These are phyloP conservation scores for Globisporangium echinulatum DNA, from an alignment of 352 stramenopile genomes.

Conservation along the genomic window DNA sequence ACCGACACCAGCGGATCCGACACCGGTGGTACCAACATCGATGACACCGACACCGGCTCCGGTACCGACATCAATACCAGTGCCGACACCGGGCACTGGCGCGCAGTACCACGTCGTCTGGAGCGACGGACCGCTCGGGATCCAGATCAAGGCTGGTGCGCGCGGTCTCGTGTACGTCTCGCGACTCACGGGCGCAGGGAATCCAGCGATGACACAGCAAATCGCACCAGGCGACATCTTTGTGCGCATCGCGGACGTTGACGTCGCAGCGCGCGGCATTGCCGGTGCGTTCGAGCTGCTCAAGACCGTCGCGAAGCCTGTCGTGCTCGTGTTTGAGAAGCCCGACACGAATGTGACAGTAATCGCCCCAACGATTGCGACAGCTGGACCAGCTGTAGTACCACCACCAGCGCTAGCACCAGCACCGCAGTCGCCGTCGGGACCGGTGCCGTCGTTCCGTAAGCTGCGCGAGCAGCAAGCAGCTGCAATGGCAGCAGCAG, in stretches of 20 bases:
- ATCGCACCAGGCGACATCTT: constrained; percentile 71
- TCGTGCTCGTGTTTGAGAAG: constrained; percentile 71
- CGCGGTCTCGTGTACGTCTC: constrained; percentile 66
- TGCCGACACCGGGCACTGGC: no score
- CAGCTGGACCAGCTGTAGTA: no score
- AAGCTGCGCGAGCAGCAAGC: constrained; percentile 35
- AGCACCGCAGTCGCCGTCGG: constrained; percentile 1
- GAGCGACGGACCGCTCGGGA: constrained; percentile 66
- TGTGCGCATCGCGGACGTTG: constrained; percentile 60
- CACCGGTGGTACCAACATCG: no score
- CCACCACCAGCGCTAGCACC: no score
- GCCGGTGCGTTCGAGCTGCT: constrained; percentile 71
- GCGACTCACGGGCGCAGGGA: constrained; percentile 58
- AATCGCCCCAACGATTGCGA: no score
- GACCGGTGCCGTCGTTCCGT: constrained; percentile 49
- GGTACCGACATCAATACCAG: no score
- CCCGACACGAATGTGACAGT: not conserved
- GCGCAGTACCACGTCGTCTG: constrained; percentile 74
- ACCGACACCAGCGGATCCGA: not conserved
- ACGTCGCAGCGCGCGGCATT: constrained; percentile 66
- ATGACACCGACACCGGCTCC: constrained; percentile 7
- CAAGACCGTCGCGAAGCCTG: constrained; percentile 72
- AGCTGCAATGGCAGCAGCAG: constrained; percentile 3
- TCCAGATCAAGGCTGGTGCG: constrained; percentile 72
- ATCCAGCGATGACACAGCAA: constrained; percentile 37